phyloP scores from a whole-genome alignment of 2,329 filamentous ascomycete species.

The Beauveria sp. region DNA sequence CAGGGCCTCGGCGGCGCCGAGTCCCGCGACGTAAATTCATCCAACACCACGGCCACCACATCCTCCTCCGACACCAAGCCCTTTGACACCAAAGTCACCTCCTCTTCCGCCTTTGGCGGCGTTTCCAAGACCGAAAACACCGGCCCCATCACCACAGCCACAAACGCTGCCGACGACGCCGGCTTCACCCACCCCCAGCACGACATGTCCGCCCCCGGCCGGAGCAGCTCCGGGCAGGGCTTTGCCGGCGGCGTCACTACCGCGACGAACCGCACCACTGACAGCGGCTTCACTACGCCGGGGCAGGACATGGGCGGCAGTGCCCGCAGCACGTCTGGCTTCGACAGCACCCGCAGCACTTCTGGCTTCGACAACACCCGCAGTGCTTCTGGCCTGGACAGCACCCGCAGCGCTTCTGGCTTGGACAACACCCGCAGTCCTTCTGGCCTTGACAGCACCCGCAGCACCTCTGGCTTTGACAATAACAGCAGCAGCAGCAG shows the following conservation, averaged over 20 bases:
- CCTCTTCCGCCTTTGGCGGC: not conserved
- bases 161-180: not conserved
- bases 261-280: conserved; percentile 3
- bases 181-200: conserved; percentile 2
- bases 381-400: not conserved
- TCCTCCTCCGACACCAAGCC: not conserved
- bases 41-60: not conserved
- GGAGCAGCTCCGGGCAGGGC: not conserved
- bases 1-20: conserved; percentile 20
- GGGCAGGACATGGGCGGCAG: not conserved
- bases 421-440: not conserved
- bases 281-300: conserved; percentile 1
- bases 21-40: not conserved
- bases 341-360: not conserved
- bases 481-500: not conserved
- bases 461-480: not conserved
- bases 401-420: not conserved
- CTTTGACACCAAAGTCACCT: not conserved
- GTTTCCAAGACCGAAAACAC: conserved; percentile 2
- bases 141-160: conserved; percentile 5
- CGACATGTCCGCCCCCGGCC: not conserved
- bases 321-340: not conserved
- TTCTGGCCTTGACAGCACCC: not conserved
- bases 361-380: not conserved
- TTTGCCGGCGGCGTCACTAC: not conserved